A percentile compares a stretch with the other conserved stretches of the same genome.
Conservation (phyloP, 805 yeast species). For the Brettanomyces sp. region DNA sequence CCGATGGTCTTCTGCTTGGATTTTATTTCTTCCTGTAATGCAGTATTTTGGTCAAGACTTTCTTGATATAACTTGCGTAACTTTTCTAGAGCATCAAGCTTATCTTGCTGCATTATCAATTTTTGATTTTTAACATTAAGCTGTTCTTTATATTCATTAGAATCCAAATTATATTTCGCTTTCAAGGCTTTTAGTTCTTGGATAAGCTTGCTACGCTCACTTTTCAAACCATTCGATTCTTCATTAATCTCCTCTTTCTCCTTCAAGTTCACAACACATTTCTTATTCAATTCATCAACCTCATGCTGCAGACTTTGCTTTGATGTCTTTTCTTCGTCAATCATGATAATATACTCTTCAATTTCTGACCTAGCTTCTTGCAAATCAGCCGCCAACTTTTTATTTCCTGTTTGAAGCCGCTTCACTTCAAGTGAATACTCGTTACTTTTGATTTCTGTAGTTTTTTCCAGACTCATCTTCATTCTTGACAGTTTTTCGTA, state of each 20-base stretch:
- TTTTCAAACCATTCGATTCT: slow-evolving; percentile 16
- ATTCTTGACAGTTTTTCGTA: slow-evolving; percentile 41
- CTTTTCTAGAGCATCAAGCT: slow-evolving; percentile 5
- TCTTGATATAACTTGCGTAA: slow-evolving; percentile 9
- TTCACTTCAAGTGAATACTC: slow-evolving; percentile 32
- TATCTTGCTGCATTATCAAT: slow-evolving; percentile 15
- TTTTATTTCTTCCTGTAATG: slow-evolving; percentile 45
- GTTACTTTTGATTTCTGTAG: slow-evolving; percentile 27
- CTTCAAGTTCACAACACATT: slow-evolving; percentile 16
- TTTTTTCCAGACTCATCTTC: slow-evolving; percentile 29
- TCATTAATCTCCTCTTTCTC: slow-evolving; percentile 16
- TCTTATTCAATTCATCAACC: slow-evolving; percentile 24
- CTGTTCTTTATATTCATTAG: slow-evolving; percentile 11
- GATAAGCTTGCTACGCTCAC: slow-evolving; percentile 11
- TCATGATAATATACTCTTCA: slow-evolving; percentile 26
- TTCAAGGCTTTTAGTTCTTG: background rate
- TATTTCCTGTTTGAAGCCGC: slow-evolving; percentile 31
- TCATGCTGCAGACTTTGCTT: slow-evolving; percentile 39
- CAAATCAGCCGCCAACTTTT: slow-evolving; percentile 28
- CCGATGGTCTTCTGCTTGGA: slow-evolving; percentile 78
- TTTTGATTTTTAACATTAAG: slow-evolving; percentile 12
- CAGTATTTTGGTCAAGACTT: slow-evolving; percentile 19
- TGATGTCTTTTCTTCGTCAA: slow-evolving; percentile 32
- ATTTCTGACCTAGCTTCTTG: slow-evolving; percentile 26
- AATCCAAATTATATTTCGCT: slow-evolving; percentile 14